Base-by-base conservation (phyloP, 306 rosid species). In the Rosa multiflora region DNA sequence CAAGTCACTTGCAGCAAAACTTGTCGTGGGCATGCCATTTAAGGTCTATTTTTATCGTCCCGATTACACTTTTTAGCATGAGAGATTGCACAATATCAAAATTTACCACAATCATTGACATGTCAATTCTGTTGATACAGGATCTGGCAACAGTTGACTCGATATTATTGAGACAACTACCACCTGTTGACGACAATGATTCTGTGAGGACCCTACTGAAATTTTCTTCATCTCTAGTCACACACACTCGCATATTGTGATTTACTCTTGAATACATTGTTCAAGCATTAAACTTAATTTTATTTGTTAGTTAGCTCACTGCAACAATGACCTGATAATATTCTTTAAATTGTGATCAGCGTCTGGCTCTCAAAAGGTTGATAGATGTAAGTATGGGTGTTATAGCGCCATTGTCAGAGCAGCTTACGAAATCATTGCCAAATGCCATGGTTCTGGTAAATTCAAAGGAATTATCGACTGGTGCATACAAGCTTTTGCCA, bases 111-210 rank as follows among this genome's bases (percentile, higher is more conserved):
- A 79, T 78, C 13, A 58, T n/a, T 86, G 47, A 72, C 47, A 46
- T 73, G 42, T 80, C 72, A 49, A 52, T 26, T 47, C 13, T 75
- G 35, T 85, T 75, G 64, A 78, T 81, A 72, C 87, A 95, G 99
- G 99, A 95, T 90, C 94, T 95, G 82, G 99, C 99, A 14, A 95
- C 98, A 48, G 99, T 88, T 15, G 99, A 95, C 84, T 93, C 99
- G 48, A 93, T 95, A 81, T 89, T 95, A 75, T 72, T 95, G 84
- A 88, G 97, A 82, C 92, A 95, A 80, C 96, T 93, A 83, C 99
- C 99, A 72, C 84, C 97, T 6, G 86, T 87, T 39, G 90, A 93
- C n/a, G 97, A 95, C 59, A 73, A 49, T 62, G 82, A 91, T 75
- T 86, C 94, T 79, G 99, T 95, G 87, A 93, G 97, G 76, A 85